Percentiles rank a stretch among this genome's conserved stretches.
Conservation (phyloP, 495 filamentous ascomycete genomes). For the Annulohypoxylon stygium region DNA sequence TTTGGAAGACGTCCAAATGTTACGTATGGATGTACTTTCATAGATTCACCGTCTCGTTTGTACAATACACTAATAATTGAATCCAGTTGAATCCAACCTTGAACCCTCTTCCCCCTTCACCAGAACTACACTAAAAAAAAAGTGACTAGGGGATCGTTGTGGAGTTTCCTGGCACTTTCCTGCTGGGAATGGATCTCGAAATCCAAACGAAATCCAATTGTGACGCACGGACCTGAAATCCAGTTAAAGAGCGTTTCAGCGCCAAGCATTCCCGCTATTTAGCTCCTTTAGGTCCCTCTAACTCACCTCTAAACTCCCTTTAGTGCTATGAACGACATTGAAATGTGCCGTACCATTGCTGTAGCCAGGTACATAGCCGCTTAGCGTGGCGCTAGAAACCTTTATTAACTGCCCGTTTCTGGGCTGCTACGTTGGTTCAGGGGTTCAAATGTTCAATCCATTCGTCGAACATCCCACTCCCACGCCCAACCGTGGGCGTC, state of each 20-base stretch:
- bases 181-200: conserved; percentile 36
- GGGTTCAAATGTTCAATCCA: conserved; percentile 17
- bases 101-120: conserved; percentile 41
- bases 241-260: conserved; percentile 19
- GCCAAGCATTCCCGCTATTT: conserved; percentile 39
- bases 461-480: background rate
- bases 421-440: conserved; percentile 32
- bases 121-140: conserved; percentile 36
- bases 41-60: conserved; percentile 44
- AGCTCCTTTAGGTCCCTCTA: conserved; percentile 13
- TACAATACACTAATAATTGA: background rate
- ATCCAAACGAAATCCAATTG: conserved; percentile 43
- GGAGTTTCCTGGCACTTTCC: conserved; percentile 30
- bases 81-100: conserved; percentile 34
- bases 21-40: conserved; percentile 6
- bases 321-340: conserved; percentile 5
- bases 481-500: background rate
- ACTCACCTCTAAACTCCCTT: too few species aligned
- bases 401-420: conserved; percentile 30
- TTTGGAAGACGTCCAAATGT: conserved; percentile 14
- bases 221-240: conserved; percentile 24
- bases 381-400: conserved; percentile 33
- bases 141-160: conserved; percentile 27
- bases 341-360: conserved; percentile 8
- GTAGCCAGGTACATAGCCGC: conserved; percentile 10